phyloP scores from a whole-genome alignment of 176 grass and related monocot genomes.

The Paspalum notatum region DNA sequence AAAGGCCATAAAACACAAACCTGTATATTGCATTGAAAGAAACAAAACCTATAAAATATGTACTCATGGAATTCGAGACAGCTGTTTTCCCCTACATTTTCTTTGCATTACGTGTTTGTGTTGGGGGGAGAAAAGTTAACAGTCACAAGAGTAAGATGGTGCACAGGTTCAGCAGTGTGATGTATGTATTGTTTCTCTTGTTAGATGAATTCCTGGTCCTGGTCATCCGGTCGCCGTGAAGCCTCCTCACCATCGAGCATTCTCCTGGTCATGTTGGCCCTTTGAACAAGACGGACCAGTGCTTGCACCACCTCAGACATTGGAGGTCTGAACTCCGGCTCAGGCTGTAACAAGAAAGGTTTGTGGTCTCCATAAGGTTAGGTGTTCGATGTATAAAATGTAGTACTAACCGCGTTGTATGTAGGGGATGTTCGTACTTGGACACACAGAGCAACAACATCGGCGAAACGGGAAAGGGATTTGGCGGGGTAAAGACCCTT shows the following conservation, averaged over 20 bases:
- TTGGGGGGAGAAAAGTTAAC: not conserved
- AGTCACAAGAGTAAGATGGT: not conserved
- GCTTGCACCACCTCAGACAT: slow-evolving; percentile 95
- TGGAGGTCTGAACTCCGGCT: slow-evolving; percentile 86
- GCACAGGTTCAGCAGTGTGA: not conserved
- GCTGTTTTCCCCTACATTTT: not conserved
- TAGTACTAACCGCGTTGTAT: not conserved
- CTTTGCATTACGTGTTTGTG: slow-evolving; percentile 7
- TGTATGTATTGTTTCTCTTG: not conserved
- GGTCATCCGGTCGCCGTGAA: slow-evolving; percentile 60
- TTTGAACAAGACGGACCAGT: slow-evolving; percentile 78
- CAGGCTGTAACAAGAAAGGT: slow-evolving; percentile 59
- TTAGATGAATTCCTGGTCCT: slow-evolving; percentile 65
- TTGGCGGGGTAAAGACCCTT: slow-evolving; percentile 85
- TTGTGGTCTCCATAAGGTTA: slow-evolving; percentile 27
- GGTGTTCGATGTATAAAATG: not conserved
- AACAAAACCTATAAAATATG: slow-evolving; percentile 45
- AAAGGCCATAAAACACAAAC: not conserved
- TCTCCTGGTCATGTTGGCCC: slow-evolving; percentile 78
- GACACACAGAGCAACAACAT: slow-evolving; percentile 74
- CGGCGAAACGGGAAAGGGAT: slow-evolving; percentile 83
- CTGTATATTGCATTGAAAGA: slow-evolving; percentile 42
- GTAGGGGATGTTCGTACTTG: slow-evolving; percentile 55
- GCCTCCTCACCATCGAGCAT: slow-evolving; percentile 69
- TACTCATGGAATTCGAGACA: slow-evolving; percentile 21